A percentile compares a stretch with the other conserved stretches of the same genome.
phyloP scores from a whole-genome alignment of 169 alveolate species.

The Miamiensis avidus region DNA sequence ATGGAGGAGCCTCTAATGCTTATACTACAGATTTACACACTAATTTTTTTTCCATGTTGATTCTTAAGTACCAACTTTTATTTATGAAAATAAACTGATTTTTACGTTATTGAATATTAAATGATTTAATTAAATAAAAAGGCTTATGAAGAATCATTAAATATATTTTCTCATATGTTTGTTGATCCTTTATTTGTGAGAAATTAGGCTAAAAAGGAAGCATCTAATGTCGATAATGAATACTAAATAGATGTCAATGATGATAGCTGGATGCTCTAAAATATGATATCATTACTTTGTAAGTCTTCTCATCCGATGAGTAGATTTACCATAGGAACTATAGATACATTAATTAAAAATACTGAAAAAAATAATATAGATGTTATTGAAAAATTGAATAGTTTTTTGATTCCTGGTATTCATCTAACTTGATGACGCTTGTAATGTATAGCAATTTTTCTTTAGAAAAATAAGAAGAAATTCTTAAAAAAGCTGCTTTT shows the following conservation, averaged over 20 bases:
- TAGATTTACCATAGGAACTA: conserved; percentile 68
- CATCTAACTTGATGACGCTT: no score
- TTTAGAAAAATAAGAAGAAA: no score
- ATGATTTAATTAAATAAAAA: neutral
- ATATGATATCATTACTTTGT: conserved; percentile 36
- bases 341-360: conserved; percentile 49
- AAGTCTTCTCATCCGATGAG: conserved; percentile 51
- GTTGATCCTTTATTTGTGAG: conserved; percentile 64
- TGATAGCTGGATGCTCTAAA: conserved; percentile 60
- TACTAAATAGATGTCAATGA: conserved; percentile 54
- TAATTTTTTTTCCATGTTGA: neutral
- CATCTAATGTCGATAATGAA: conserved; percentile 69
- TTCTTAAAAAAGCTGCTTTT: no score
- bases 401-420: no score
- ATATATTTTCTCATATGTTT: conserved; percentile 69
- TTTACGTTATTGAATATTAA: no score
- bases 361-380: no score
- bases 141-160: conserved; percentile 62
- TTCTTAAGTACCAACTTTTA: neutral
- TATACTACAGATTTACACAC: conserved; percentile 6
- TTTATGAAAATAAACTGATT: no score
- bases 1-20: conserved; percentile 77
- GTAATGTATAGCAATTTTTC: no score
- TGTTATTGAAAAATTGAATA: no score
- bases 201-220: conserved; percentile 68